Evolutionary conservation across 257 asterid genomes (phyloP).

Genomic region (Capsicum pubescens): DNA sequence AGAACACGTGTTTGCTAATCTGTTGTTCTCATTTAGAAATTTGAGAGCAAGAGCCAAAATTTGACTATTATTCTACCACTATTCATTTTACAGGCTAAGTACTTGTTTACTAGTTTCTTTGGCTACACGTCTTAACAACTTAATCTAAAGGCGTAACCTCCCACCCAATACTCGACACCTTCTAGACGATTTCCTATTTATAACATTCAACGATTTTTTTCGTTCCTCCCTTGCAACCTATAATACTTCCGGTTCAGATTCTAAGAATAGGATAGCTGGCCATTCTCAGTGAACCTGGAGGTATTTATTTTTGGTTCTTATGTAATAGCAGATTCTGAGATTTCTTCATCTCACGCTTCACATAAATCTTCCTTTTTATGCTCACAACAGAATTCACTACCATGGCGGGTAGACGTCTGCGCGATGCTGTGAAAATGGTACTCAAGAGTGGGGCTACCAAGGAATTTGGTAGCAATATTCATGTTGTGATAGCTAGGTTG

Average conservation of each 20-base stretch:
- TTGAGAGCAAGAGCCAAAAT: no score
- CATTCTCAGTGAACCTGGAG: constrained; percentile 94
- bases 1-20: not conserved
- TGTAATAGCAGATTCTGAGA: not conserved
- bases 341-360: constrained; percentile 3
- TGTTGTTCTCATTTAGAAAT: constrained; percentile 5
- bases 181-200: not conserved
- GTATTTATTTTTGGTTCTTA: constrained; percentile 43
- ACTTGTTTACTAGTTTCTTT: not conserved
- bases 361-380: not conserved
- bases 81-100: not conserved
- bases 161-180: not conserved
- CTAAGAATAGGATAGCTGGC: constrained; percentile 92
- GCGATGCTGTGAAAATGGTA: constrained; percentile 78
- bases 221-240: constrained; percentile 61
- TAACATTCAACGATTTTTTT: not conserved
- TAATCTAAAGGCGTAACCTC: not conserved
- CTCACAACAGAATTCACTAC: constrained; percentile 78
- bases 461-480: constrained; percentile 61
- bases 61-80: constrained; percentile 8
- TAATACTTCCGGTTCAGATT: constrained; percentile 92
- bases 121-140: not conserved
- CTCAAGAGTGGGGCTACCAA: constrained; percentile 53
- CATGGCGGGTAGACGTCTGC: constrained; percentile 98
- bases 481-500: constrained; percentile 93